These are phyloP conservation scores for Pseudogymnoascus sp. DNA, from an alignment of 2,329 filamentous ascomycete species.

Conservation along the genomic window DNA sequence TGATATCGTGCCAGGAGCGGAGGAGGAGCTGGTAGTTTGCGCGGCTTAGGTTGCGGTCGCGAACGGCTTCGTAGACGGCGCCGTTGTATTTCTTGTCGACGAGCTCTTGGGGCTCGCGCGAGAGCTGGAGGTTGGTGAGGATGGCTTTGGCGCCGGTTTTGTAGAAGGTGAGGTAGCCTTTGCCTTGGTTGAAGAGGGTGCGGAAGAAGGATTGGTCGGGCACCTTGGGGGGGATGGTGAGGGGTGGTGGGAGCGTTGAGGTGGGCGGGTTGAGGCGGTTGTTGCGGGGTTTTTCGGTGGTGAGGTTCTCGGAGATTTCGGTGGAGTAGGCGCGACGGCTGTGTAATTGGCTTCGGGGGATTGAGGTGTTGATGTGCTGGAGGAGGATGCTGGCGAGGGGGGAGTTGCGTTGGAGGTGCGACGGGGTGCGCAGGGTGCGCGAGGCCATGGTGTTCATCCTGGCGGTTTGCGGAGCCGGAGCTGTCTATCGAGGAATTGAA, in stretches of 20 bases:
- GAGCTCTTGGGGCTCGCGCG: slow-evolving; percentile 38
- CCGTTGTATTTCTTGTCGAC: slow-evolving; percentile 34
- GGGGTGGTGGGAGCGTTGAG: slow-evolving; percentile 60
- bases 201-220: slow-evolving; percentile 35
- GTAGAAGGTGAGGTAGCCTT: slow-evolving; percentile 78
- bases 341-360: slow-evolving; percentile 32
- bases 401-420: slow-evolving; percentile 13
- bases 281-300: slow-evolving; percentile 18
- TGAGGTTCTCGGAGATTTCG: slow-evolving; percentile 23
- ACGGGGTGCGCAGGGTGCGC: slow-evolving; percentile 22
- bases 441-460: slow-evolving; percentile 14
- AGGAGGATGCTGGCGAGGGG: slow-evolving; percentile 11
- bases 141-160: slow-evolving; percentile 73
- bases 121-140: slow-evolving; percentile 51
- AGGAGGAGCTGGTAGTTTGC: slow-evolving; percentile 62
- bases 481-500: neutral
- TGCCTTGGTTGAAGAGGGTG: slow-evolving; percentile 39
- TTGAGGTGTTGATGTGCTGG: slow-evolving; percentile 32
- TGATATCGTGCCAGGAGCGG: slow-evolving; percentile 62
- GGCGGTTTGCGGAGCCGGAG: neutral
- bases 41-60: slow-evolving; percentile 42
- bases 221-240: slow-evolving; percentile 52
- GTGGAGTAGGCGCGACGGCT: slow-evolving; percentile 39
- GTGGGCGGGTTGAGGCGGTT: slow-evolving; percentile 61
- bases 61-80: slow-evolving; percentile 27